Percentiles rank a stretch among this genome's conserved stretches.
Conservation (phyloP, 1,139 yeast genomes). For the Kodamaea alishanica region DNA sequence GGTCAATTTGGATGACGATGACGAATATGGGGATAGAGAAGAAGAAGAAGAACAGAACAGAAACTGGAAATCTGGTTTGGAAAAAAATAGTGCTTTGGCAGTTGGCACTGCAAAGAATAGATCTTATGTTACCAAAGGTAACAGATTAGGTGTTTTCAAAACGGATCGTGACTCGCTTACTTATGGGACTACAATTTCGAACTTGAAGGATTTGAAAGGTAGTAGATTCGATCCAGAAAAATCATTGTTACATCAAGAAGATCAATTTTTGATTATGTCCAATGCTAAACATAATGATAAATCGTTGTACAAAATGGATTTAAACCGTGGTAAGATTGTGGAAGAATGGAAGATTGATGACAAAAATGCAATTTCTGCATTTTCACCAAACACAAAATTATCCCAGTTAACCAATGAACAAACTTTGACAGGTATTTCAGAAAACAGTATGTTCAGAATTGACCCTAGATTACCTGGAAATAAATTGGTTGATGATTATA, state of each 20-base stretch:
- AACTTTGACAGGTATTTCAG: slow-evolving; percentile 67
- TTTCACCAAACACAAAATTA: slow-evolving; percentile 68
- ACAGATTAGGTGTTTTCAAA: slow-evolving; percentile 76
- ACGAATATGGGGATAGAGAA: slow-evolving; percentile 17
- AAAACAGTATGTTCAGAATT: slow-evolving; percentile 61
- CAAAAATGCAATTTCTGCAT: slow-evolving; percentile 47
- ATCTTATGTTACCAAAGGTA: slow-evolving; percentile 74
- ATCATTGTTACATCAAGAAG: slow-evolving; percentile 74
- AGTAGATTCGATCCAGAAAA: slow-evolving; percentile 54
- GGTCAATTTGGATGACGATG: slow-evolving; percentile 25
- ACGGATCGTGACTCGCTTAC: slow-evolving; percentile 52
- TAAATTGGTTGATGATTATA: slow-evolving; percentile 49
- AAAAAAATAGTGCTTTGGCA: slow-evolving; percentile 60
- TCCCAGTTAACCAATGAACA: slow-evolving; percentile 71
- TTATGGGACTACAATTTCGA: slow-evolving; percentile 64
- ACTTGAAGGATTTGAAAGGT: slow-evolving; percentile 54
- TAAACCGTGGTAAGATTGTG: slow-evolving; percentile 72
- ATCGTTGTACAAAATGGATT: slow-evolving; percentile 67
- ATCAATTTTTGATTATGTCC: slow-evolving; percentile 63
- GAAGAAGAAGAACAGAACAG: slow-evolving; percentile 13
- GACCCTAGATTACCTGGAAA: slow-evolving; percentile 70
- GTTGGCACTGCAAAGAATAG: slow-evolving; percentile 70
- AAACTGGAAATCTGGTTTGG: slow-evolving; percentile 18
- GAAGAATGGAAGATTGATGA: slow-evolving; percentile 70
- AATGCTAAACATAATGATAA: slow-evolving; percentile 36